These are phyloP conservation scores for Neofusicoccum ribis DNA, from an alignment of 2,329 filamentous ascomycete species.

Conservation along the genomic window DNA sequence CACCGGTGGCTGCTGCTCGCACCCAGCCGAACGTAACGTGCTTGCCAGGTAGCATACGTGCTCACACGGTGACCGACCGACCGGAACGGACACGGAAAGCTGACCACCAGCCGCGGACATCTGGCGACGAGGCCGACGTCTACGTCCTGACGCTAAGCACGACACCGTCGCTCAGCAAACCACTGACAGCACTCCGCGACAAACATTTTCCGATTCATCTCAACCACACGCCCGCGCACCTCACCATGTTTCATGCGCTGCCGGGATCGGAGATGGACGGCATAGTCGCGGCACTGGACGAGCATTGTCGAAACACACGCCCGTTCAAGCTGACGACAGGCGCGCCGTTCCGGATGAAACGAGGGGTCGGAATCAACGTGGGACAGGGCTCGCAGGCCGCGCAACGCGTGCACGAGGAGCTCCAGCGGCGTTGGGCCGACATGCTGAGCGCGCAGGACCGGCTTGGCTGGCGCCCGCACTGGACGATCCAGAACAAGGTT, in stretches of 20 bases:
- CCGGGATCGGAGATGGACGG: slow-evolving; percentile 40
- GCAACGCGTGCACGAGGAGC: slow-evolving; percentile 36
- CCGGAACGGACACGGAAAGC: slow-evolving; percentile 10
- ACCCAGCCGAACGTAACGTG: not conserved
- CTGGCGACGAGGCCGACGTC: slow-evolving; percentile 33
- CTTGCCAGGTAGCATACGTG: not conserved
- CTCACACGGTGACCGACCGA: not conserved
- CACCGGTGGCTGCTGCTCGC: not conserved
- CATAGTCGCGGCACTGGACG: slow-evolving; percentile 36
- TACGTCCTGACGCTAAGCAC: slow-evolving; percentile 47
- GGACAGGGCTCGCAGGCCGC: slow-evolving; percentile 34
- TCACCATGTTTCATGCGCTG: slow-evolving; percentile 49
- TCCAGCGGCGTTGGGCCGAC: slow-evolving; percentile 38
- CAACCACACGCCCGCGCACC: slow-evolving; percentile 46
- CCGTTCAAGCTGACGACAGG: slow-evolving; percentile 41
- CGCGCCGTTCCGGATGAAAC: slow-evolving; percentile 42
- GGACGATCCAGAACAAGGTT: slow-evolving; percentile 51
- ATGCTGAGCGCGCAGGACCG: slow-evolving; percentile 47
- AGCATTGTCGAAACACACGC: slow-evolving; percentile 30
- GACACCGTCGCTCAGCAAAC: slow-evolving; percentile 38
- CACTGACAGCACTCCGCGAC: slow-evolving; percentile 41
- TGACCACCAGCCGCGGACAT: slow-evolving; percentile 29
- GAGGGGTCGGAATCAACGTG: slow-evolving; percentile 42
- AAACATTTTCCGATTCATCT: slow-evolving; percentile 45
- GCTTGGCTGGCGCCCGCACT: slow-evolving; percentile 43